A percentile compares a stretch with the other conserved stretches of the same genome.
These are phyloP conservation scores for Picochlorum sp. DNA, from an alignment of 139 green algal genomes.

Conservation along the genomic window DNA sequence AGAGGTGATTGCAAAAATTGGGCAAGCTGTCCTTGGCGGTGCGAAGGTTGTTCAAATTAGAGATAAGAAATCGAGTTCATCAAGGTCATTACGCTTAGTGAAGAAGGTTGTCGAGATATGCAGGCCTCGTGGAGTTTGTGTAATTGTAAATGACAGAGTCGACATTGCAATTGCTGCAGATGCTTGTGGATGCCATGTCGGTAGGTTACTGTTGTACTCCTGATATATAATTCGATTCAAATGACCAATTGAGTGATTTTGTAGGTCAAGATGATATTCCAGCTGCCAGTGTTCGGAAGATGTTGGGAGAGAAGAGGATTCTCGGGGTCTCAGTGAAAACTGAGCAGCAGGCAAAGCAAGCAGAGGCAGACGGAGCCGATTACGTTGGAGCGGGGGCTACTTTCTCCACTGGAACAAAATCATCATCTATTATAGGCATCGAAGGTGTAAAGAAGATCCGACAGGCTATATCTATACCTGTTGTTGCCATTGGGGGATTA, in stretches of 20 bases:
- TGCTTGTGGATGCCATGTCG: slow-evolving; percentile 76
- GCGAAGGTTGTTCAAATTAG: slow-evolving; percentile 75
- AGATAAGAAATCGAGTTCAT: slow-evolving; percentile 69
- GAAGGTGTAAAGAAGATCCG: slow-evolving; percentile 50
- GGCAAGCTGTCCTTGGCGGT: slow-evolving; percentile 55
- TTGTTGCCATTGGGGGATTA: slow-evolving; percentile 86
- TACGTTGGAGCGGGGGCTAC: slow-evolving; percentile 80
- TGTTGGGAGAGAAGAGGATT: slow-evolving; percentile 60
- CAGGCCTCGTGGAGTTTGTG: slow-evolving; percentile 39
- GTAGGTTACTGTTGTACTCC: too few relatives aligned
- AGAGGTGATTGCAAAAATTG: slow-evolving; percentile 44
- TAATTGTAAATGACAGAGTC: slow-evolving; percentile 92
- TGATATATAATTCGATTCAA: too few relatives aligned
- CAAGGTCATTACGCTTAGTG: slow-evolving; percentile 33
- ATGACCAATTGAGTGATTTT: too few relatives aligned
- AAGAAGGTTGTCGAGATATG: slow-evolving; percentile 35
- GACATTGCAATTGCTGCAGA: slow-evolving; percentile 79
- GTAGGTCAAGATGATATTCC: slow-evolving; percentile 82
- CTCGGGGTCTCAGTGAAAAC: slow-evolving; percentile 80
- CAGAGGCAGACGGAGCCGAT: slow-evolving; percentile 65
- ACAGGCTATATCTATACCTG: slow-evolving; percentile 40
- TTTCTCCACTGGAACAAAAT: slow-evolving; percentile 73
- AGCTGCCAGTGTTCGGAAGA: slow-evolving; percentile 26
- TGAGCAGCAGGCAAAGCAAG: slow-evolving; percentile 36
- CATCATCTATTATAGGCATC: slow-evolving; percentile 54